Conservation (phyloP, 208 protist species). For the Acanthamoeba royreba region DNA sequence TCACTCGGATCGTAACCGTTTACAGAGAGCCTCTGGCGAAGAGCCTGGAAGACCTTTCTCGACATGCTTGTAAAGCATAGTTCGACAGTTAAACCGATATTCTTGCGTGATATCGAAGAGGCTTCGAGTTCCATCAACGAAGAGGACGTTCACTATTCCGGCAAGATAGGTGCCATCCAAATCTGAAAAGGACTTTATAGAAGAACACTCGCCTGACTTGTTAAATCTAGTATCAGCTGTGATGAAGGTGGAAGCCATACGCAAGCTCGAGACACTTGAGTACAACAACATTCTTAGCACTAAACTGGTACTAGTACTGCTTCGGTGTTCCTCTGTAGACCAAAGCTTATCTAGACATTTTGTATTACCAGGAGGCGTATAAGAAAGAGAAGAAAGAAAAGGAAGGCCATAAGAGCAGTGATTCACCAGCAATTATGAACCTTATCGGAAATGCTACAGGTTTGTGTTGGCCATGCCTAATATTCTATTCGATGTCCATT, state of each 20-base stretch:
- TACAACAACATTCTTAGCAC: not conserved
- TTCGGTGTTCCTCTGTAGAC: not conserved
- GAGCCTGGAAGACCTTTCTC: not conserved
- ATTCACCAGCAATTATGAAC: not conserved
- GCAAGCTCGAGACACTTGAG: not conserved
- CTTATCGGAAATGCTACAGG: not conserved
- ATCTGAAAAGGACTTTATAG: not conserved
- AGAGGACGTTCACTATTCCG: not conserved
- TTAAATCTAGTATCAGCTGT: not conserved
- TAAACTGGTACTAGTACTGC: not conserved
- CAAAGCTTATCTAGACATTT: not conserved
- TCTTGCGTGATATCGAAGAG: not conserved
- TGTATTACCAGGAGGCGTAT: not conserved
- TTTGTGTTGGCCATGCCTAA: not conserved
- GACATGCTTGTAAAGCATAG: not conserved
- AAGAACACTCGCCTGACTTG: not conserved
- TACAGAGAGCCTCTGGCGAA: not conserved
- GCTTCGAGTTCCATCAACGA: not conserved
- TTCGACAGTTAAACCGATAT: not conserved
- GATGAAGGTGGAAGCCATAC: not conserved
- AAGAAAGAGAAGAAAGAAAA: not conserved
- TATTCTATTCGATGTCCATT: not conserved
- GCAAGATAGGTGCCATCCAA: not conserved
- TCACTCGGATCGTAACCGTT: not conserved
- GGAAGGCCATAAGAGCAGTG: not conserved